These are phyloP conservation scores for Chlorella ohadii DNA, from an alignment of 139 green algal genomes.

Conservation along the genomic window DNA sequence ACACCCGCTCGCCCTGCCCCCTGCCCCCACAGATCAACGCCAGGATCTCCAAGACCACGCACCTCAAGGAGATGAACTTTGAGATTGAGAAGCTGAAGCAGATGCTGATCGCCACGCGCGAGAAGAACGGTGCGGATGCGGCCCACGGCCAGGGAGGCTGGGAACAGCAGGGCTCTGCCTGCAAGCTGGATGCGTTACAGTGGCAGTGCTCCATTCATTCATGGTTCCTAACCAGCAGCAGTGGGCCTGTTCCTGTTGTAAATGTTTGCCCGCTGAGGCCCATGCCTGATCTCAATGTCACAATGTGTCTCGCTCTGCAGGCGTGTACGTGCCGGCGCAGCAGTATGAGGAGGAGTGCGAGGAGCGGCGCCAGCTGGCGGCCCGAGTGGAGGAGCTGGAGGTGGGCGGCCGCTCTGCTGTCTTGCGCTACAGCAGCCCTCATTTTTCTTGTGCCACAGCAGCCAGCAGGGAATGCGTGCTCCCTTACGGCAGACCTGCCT, in stretches of 20 bases:
- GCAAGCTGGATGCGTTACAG: neutral
- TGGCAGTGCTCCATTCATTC: neutral
- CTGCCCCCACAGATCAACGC: slow-evolving; percentile 73
- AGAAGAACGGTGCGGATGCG: slow-evolving; percentile 85
- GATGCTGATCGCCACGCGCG: slow-evolving; percentile 74
- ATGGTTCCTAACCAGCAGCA: no score
- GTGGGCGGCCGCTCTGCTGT: neutral
- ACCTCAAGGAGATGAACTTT: slow-evolving; percentile 94
- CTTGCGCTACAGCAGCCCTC: no score
- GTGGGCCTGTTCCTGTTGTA: no score
- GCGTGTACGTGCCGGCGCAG: slow-evolving; percentile 43
- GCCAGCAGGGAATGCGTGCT: no score
- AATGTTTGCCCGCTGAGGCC: no score
- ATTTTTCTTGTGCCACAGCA: no score
- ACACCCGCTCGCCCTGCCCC: neutral
- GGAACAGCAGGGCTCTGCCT: no score
- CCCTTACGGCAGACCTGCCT: no score
- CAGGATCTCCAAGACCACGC: slow-evolving; percentile 91
- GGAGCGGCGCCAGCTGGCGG: slow-evolving; percentile 61
- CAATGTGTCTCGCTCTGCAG: no score
- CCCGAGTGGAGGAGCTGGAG: slow-evolving; percentile 53
- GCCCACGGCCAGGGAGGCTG: no score
- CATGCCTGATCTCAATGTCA: no score
- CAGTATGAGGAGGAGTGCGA: slow-evolving; percentile 79
- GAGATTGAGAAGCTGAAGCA: slow-evolving; percentile 96